Evolutionary conservation across 192 early-diverging fungal species (phyloP), one percentile per base, ranked within the genome.

Genomic region (Coemansia sp.): DNA sequence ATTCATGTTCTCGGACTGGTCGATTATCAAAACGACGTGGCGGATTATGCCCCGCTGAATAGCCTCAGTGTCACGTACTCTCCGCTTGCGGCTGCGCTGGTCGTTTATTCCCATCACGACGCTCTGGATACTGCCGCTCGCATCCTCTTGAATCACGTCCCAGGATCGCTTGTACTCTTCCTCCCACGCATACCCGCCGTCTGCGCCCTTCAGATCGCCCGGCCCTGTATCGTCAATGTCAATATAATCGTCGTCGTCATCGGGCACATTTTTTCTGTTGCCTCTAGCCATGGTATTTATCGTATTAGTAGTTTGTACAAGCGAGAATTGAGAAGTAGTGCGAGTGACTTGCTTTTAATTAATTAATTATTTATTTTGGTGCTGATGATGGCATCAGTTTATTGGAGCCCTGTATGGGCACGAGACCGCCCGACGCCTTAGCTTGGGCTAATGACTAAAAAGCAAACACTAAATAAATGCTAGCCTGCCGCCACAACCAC

Each of bases 121-220:
- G 73, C 90, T 89, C 20, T 87, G 85, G 15, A 97, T 76, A 56
- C 90, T 89, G 46, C 96, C 96, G 56, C 88, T 86, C 31, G 92
- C 91, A 71, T 94, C 92, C 61, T 95, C 94, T 65, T 94, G 91
- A 29, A 96, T 86, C 11, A 90, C 90, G 72, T 99, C 97, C 97
- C 97, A 99, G 64, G 89, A 91, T 15, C 96, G 89, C 76, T 97
- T 96, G 86, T 97, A 99, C 65, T 95, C 94, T 70, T 91, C 92
- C 76, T 97, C 94, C 97, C 97, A 99, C 38, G 92, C 76, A 67
- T 96, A 95, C 12, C 92, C 93, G 56, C 78, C 78, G 29, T 75
- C 73, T 0, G 78, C 78, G 1, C 78, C 78, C 59, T 81, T 81
- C 39, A 81, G 62, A 0, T 73, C 78, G 38, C 74, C 78, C 0